A percentile compares a stretch with the other conserved stretches of the same genome.
Conservation (phyloP, 2,329 filamentous ascomycete genomes). For the Coleophoma eucalyptorum region DNA sequence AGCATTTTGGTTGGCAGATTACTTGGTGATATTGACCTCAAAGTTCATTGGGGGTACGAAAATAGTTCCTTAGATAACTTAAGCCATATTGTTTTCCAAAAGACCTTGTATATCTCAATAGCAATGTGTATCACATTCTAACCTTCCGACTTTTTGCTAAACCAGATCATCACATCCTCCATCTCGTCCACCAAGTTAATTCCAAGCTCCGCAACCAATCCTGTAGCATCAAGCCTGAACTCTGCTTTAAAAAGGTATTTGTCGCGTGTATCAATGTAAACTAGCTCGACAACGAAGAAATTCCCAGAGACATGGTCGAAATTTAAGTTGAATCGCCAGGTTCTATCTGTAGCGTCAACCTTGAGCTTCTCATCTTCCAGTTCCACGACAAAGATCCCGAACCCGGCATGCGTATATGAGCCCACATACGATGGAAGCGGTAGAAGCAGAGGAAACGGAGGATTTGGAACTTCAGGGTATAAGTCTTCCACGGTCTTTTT, state of each 20-base stretch:
- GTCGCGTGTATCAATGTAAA: constrained; percentile 1
- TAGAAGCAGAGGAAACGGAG: constrained; percentile 4
- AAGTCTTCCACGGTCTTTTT: constrained; percentile 6
- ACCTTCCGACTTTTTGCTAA: constrained; percentile 1
- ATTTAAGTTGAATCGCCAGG: constrained; percentile 6
- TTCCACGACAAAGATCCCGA: constrained; percentile 6
- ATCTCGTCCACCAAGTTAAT: constrained; percentile 5
- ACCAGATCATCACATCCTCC: constrained; percentile 11
- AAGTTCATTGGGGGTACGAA: too few species aligned
- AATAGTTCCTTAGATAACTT: too few species aligned
- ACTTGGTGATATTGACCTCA: too few species aligned
- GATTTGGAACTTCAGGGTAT: constrained; percentile 8
- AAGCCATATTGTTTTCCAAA: too few species aligned
- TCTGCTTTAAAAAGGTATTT: constrained; percentile 4
- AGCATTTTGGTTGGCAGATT: too few species aligned
- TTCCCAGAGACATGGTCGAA: constrained; percentile 11
- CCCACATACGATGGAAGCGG: constrained; percentile 4
- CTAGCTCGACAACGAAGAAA: constrained; percentile 10
- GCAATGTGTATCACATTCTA: too few species aligned
- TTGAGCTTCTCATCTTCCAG: constrained; percentile 7
- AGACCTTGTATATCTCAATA: too few species aligned
- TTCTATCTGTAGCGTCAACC: constrained; percentile 9
- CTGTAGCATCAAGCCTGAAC: constrained; percentile 9
- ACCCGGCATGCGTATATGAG: constrained; percentile 10
- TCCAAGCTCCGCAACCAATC: constrained; percentile 4